Evolutionary conservation across 75 land plant genomes (phyloP).

Genomic region (Isoetes taiwanensis): DNA sequence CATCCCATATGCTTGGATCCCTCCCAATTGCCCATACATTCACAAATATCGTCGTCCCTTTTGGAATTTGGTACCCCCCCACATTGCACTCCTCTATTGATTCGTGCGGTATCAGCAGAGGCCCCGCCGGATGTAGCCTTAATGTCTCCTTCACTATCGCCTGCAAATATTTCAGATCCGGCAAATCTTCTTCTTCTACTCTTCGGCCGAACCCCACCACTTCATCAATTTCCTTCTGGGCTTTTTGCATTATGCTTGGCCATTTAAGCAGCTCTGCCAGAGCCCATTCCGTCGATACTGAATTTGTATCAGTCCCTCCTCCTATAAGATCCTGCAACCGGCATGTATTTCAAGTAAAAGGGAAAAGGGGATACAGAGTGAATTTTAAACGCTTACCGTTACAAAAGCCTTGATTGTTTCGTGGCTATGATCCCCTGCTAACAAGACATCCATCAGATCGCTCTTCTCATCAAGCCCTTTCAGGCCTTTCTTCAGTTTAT

Average conservation of each 20-base stretch:
- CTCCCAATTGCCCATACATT: slow-evolving; percentile 12
- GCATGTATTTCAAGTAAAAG: background rate
- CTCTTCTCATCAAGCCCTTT: background rate
- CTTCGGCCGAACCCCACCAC: background rate
- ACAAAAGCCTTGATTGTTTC: background rate
- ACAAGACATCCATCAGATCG: background rate
- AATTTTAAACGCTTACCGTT: background rate
- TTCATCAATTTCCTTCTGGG: background rate
- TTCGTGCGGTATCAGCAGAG: background rate
- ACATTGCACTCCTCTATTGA: background rate
- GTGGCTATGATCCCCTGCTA: background rate
- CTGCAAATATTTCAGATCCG: background rate
- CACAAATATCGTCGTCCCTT: background rate
- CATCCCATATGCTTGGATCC: slow-evolving; percentile 5
- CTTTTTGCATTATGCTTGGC: background rate
- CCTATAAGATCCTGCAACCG: background rate
- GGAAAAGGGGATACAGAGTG: background rate
- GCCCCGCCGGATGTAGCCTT: background rate
- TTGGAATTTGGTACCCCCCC: background rate
- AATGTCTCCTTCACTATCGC: background rate
- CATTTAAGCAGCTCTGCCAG: background rate
- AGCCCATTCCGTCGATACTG: background rate
- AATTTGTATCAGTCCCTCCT: background rate
- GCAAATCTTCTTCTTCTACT: background rate
- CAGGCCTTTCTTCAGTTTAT: background rate